Base-by-base conservation (phyloP, 225 moss, liverwort and hornwort species). In the Sphagnum contortum region DNA sequence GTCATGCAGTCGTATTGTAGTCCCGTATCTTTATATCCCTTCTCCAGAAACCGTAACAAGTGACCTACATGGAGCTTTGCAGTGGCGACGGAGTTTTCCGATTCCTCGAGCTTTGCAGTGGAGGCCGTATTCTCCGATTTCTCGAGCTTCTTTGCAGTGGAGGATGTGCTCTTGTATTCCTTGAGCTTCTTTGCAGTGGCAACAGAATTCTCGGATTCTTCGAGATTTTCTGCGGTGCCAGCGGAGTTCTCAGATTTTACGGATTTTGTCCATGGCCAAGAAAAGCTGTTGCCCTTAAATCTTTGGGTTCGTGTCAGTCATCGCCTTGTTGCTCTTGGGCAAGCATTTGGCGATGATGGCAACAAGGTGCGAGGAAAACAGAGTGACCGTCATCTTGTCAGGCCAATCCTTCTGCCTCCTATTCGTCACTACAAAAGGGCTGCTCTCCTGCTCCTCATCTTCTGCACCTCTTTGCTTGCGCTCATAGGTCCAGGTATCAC, bases 21-120 rank as follows among this genome's bases (percentile, higher is more conserved):
- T 0, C 68, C 50, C 4, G 79, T 81, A 48, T 88, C 85, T 52
- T 72, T 71, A 72, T 77, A 91, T 65, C 85, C 83, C 5, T 29
- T 64, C 44, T 88, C 78, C 48, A 91, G 62, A 64, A 88, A 91
- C 4, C 81, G 74, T n/a, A 83, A 47, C 66, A 91, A 69, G 71
- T 90, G 90, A 3, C 60, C 73, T 48, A 85, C 11, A 56, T 85
- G 85, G 11, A 62, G 52, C 47, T 66, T 56, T 29, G 29, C 29
- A 29, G 29, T 0, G 29, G 29, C 29, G 29, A 29, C 29, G 29
- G 29, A 29, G 29, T 29, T 29, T 29, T 29, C 29, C 29, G 29
- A 29, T 29, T 29, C 29, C 29, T 29, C 29, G 29, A 29, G 29
- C 29, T 29, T 29, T 29, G 29, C 29, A 29, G 29, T 29, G 29